phyloP scores from a whole-genome alignment of 345 rosid genomes.

The Linum trigynum region DNA sequence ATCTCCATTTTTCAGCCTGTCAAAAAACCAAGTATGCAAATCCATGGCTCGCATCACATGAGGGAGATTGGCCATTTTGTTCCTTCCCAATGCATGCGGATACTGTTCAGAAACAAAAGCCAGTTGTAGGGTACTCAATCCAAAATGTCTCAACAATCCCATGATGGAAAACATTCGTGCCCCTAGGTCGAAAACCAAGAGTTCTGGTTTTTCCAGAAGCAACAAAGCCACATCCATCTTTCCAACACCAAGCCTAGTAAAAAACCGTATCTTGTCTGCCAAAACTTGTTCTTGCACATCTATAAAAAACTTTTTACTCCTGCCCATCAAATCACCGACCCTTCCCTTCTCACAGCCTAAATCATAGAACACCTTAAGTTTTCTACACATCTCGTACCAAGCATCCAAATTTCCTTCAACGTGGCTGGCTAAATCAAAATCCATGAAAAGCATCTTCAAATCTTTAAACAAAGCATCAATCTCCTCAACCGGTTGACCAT shows the following conservation, averaged over 20 bases:
- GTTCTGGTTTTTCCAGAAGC: conserved; percentile 33
- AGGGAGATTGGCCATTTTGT: conserved; percentile 54
- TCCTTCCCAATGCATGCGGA: conserved; percentile 22
- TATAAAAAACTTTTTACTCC: conserved; percentile 30
- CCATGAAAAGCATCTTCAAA: conserved; percentile 37
- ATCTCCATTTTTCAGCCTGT: conserved; percentile 35
- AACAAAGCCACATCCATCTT: conserved; percentile 37
- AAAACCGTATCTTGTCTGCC: conserved; percentile 29
- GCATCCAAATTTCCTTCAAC: conserved; percentile 41
- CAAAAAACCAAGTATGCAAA: conserved; percentile 39
- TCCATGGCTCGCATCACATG: conserved; percentile 26
- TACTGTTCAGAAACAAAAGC: conserved; percentile 12
- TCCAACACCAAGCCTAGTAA: conserved; percentile 39
- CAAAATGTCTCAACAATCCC: conserved; percentile 43
- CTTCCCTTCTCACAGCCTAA: conserved; percentile 36
- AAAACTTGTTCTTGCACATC: conserved; percentile 32
- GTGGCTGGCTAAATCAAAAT: conserved; percentile 26
- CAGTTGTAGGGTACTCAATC: conserved; percentile 33
- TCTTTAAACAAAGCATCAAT: conserved; percentile 30
- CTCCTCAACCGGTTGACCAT: conserved; percentile 27
- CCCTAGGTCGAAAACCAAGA: conserved; percentile 42
- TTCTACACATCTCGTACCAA: conserved; percentile 39
- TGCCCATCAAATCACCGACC: conserved; percentile 39
- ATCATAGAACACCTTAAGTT: conserved; percentile 40
- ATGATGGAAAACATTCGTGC: conserved; percentile 31